Evolutionary conservation across 345 rosid species (phyloP).

Genomic region (Sapria himalayana): DNA sequence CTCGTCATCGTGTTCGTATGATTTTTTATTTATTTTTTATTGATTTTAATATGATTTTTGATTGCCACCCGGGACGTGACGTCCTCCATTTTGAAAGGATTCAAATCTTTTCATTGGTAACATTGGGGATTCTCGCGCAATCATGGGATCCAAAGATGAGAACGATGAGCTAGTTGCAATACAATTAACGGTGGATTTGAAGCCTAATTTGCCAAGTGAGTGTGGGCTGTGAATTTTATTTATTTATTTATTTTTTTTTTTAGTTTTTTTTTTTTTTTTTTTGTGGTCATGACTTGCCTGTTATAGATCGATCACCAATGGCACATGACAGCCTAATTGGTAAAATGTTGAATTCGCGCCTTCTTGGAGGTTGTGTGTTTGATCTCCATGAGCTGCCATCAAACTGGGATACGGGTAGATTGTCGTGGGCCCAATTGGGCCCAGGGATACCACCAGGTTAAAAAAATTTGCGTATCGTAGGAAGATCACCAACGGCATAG

Average conservation of each 20-base stretch:
- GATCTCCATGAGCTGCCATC: no score
- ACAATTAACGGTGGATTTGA: slow-evolving; percentile 89
- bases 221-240: slow-evolving; percentile 2
- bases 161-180: slow-evolving; percentile 60
- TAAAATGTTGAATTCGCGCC: neutral
- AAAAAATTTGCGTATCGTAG: no score
- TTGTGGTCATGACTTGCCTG: no score
- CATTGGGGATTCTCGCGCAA: slow-evolving; percentile 94
- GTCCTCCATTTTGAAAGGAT: slow-evolving; percentile 29
- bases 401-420: no score
- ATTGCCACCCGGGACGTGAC: no score
- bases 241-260: neutral
- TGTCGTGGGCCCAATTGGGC: no score
- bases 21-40: neutral
- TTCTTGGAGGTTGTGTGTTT: neutral
- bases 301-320: no score
- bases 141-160: slow-evolving; percentile 74
- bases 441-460: no score
- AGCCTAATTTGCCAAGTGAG: slow-evolving; percentile 97
- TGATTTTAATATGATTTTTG: neutral
- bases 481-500: no score
- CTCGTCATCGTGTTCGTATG: neutral
- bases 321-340: no score
- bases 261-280: neutral
- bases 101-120: slow-evolving; percentile 81